phyloP scores from a whole-genome alignment of 2,329 filamentous ascomycete species.

The Colletotrichum eremochloae region DNA sequence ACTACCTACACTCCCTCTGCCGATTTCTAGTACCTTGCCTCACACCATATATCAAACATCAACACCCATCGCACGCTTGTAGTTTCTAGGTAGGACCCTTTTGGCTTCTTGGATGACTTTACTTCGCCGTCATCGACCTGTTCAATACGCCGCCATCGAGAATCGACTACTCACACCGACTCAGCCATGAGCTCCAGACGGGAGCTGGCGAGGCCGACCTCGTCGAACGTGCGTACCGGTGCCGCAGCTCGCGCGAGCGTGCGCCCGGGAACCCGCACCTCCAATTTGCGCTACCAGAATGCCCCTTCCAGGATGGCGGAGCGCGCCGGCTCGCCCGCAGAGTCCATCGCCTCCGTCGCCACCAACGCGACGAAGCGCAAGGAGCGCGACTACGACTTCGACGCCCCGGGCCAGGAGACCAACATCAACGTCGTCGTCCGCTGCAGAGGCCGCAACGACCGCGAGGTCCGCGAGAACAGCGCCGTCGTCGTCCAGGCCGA shows the following conservation, averaged over 20 bases:
- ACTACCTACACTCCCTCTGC: background rate
- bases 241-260: slow-evolving; percentile 32
- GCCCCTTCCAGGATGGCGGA: slow-evolving; percentile 47
- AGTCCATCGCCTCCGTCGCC: slow-evolving; percentile 73
- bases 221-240: slow-evolving; percentile 38
- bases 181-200: slow-evolving; percentile 41
- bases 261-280: slow-evolving; percentile 39
- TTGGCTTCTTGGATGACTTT: slow-evolving; percentile 3
- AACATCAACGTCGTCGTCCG: slow-evolving; percentile 98
- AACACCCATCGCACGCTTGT: background rate
- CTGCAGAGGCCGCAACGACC: slow-evolving; percentile 91
- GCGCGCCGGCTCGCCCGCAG: slow-evolving; percentile 75
- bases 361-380: slow-evolving; percentile 82
- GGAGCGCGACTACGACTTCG: slow-evolving; percentile 83
- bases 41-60: slow-evolving; percentile 15
- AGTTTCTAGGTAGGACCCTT: background rate
- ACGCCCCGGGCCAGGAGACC: slow-evolving; percentile 79
- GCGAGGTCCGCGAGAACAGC: slow-evolving; percentile 94
- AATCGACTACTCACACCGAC: background rate
- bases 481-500: slow-evolving; percentile 91
- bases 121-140: background rate
- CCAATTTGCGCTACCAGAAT: slow-evolving; percentile 40
- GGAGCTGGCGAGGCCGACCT: slow-evolving; percentile 42
- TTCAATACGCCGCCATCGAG: background rate
- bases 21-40: slow-evolving; percentile 10